Evolutionary conservation across 257 asterid genomes (phyloP).

Genomic region (Rhazya stricta): DNA sequence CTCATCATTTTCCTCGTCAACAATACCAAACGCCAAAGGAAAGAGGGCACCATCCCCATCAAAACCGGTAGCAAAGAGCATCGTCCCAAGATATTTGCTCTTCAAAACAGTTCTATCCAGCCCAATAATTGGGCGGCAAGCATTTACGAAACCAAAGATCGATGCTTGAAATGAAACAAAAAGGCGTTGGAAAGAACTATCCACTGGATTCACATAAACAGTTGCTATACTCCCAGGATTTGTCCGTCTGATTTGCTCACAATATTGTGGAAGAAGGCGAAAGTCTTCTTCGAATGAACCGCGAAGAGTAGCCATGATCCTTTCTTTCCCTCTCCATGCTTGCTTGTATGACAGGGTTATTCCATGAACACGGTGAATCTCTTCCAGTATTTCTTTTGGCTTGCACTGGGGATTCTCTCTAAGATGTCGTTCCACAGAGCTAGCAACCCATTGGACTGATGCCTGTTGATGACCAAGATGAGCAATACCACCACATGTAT

Average conservation of each 20-base stretch:
- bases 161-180: slow-evolving; percentile 71
- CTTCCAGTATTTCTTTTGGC: slow-evolving; percentile 70
- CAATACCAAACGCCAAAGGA: slow-evolving; percentile 72
- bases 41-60: slow-evolving; percentile 66
- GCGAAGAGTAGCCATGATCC: slow-evolving; percentile 48
- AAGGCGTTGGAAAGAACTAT: slow-evolving; percentile 53
- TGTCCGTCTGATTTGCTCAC: slow-evolving; percentile 50
- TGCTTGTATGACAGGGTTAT: slow-evolving; percentile 69
- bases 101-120: slow-evolving; percentile 50
- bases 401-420: slow-evolving; percentile 60
- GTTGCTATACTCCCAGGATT: slow-evolving; percentile 75
- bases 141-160: slow-evolving; percentile 57
- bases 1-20: slow-evolving; percentile 60
- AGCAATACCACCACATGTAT: slow-evolving; percentile 51
- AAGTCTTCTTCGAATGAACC: slow-evolving; percentile 72
- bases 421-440: slow-evolving; percentile 50
- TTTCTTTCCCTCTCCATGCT: slow-evolving; percentile 74
- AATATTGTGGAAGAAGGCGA: slow-evolving; percentile 59
- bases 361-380: slow-evolving; percentile 65
- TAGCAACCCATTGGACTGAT: slow-evolving; percentile 74
- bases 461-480: slow-evolving; percentile 81
- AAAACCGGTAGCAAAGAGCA: slow-evolving; percentile 63
- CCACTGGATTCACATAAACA: slow-evolving; percentile 44
- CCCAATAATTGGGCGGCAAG: slow-evolving; percentile 58
- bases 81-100: slow-evolving; percentile 58